These are phyloP conservation scores for Lunasporangiospora selenospora DNA, from an alignment of 192 early-diverging fungal species.

Conservation along the genomic window DNA sequence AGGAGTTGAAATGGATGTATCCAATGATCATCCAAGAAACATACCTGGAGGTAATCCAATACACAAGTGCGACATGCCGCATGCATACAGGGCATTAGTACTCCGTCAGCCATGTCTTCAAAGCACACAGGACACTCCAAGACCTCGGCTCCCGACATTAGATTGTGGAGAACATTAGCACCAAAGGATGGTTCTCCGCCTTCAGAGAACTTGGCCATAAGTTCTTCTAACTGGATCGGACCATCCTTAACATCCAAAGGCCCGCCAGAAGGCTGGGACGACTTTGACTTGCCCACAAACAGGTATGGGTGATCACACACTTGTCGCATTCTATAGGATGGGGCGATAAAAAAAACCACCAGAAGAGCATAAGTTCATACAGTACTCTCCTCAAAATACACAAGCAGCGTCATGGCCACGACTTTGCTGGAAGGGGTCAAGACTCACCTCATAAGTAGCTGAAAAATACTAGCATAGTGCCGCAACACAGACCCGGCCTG, in stretches of 20 bases:
- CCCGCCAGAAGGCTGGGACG: conserved; percentile 12
- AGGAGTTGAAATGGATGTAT: no score
- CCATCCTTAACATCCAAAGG: conserved; percentile 31
- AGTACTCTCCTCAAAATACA: no score
- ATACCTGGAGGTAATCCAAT: conserved; percentile 58
- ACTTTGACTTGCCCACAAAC: conserved; percentile 32
- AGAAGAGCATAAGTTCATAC: no score
- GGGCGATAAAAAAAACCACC: no score
- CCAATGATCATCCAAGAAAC: no score
- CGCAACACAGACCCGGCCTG: conserved; percentile 64
- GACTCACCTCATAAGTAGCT: conserved; percentile 58
- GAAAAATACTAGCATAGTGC: conserved; percentile 75
- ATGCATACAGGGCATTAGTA: conserved; percentile 65
- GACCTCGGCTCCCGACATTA: conserved; percentile 34
- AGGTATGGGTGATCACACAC: conserved; percentile 72
- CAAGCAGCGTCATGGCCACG: no score
- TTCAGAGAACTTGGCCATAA: conserved; percentile 48
- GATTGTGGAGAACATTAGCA: conserved; percentile 46
- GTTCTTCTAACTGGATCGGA: conserved; percentile 46
- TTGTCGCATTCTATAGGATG: conserved; percentile 63
- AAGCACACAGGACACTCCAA: conserved; percentile 64
- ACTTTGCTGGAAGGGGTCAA: no score
- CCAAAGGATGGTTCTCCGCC: conserved; percentile 36
- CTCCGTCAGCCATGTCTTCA: conserved; percentile 54
- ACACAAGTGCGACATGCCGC: conserved; percentile 59